A percentile compares a stretch with the other conserved stretches of the same genome.
phyloP scores from a whole-genome alignment of 2,329 filamentous ascomycete genomes.

The Hirsutella thompsonii region DNA sequence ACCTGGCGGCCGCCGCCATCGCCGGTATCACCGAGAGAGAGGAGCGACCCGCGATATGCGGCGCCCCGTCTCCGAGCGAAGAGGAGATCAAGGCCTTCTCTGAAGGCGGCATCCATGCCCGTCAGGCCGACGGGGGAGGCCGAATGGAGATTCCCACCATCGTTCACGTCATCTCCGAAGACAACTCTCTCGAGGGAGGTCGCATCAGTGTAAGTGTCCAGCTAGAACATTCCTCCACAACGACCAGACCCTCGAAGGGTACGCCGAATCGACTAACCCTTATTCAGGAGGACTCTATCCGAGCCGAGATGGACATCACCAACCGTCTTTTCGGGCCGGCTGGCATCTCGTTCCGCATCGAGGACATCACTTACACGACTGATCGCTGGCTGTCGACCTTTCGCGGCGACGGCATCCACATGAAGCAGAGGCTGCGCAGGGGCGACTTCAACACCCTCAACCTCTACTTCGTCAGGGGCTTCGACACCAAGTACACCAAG shows the following conservation, averaged over 20 bases:
- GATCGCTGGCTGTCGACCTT: background rate
- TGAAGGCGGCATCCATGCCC: slow-evolving; percentile 27
- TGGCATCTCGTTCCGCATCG: background rate
- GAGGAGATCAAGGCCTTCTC: slow-evolving; percentile 18
- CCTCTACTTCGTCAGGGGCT: slow-evolving; percentile 36
- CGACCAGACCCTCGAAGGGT: background rate
- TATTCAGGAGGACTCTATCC: background rate
- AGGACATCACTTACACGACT: background rate
- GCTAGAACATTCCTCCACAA: background rate
- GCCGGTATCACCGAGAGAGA: background rate
- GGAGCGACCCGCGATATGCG: slow-evolving; percentile 4
- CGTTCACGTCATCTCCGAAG: background rate
- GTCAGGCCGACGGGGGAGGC: slow-evolving; percentile 24
- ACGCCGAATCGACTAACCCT: background rate
- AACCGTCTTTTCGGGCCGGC: background rate
- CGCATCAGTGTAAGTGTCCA: background rate
- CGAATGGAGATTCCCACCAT: background rate
- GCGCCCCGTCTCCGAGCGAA: slow-evolving; percentile 7
- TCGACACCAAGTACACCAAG: slow-evolving; percentile 10
- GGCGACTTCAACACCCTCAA: slow-evolving; percentile 29
- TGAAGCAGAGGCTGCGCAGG: slow-evolving; percentile 31
- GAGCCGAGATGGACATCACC: background rate
- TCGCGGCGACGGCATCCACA: slow-evolving; percentile 12
- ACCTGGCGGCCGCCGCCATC: slow-evolving; percentile 7
- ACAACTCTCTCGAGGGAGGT: background rate